Conservation (phyloP, 768 basidiomycete species). For the Panaeolus papilionaceus region DNA sequence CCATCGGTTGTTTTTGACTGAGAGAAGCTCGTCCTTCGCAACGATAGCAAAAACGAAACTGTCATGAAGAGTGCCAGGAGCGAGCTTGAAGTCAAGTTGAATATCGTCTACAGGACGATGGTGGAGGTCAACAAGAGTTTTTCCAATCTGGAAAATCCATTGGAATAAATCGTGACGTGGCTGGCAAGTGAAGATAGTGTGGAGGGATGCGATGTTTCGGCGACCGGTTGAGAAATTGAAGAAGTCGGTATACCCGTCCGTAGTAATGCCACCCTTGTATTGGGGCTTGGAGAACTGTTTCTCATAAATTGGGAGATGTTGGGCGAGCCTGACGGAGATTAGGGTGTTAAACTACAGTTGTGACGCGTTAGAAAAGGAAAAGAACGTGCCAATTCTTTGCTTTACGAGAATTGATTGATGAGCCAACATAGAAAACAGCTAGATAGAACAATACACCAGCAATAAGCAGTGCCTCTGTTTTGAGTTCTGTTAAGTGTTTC, state of each 20-base stretch:
- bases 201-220: constrained; percentile 75
- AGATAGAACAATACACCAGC: constrained; percentile 61
- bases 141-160: constrained; percentile 60
- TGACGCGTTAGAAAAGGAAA: constrained; percentile 21
- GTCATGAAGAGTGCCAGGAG: constrained; percentile 50
- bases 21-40: constrained; percentile 76
- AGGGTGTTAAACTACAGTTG: constrained; percentile 20
- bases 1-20: constrained; percentile 78
- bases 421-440: constrained; percentile 63
- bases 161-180: constrained; percentile 88
- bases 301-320: constrained; percentile 62
- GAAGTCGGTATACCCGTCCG: constrained; percentile 80
- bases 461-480: constrained; percentile 66
- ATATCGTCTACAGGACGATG: constrained; percentile 74
- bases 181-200: constrained; percentile 77
- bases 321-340: constrained; percentile 55
- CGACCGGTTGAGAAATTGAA: constrained; percentile 90
- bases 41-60: constrained; percentile 88
- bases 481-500: constrained; percentile 55
- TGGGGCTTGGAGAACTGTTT: constrained; percentile 79
- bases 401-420: constrained; percentile 58
- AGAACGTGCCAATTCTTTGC: constrained; percentile 71
- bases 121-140: constrained; percentile 77
- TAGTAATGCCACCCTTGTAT: constrained; percentile 54
- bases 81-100: constrained; percentile 81